Evolutionary conservation across 495 filamentous ascomycete species (phyloP).

Genomic region (Cercophora scortea): DNA sequence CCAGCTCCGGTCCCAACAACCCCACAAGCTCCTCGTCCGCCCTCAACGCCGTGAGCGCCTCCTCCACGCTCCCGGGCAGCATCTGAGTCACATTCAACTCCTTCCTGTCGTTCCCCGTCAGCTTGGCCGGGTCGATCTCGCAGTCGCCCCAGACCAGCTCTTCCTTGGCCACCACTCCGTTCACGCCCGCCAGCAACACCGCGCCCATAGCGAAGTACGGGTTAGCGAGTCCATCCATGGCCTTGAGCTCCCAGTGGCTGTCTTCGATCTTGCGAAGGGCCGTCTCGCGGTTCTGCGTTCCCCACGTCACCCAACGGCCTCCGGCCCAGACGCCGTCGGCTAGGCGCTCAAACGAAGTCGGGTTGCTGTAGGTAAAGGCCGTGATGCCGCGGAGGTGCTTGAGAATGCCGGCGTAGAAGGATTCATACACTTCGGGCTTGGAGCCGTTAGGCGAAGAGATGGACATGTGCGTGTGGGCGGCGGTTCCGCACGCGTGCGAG

Average conservation of each 20-base stretch:
- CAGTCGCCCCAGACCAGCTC: slow-evolving; percentile 51
- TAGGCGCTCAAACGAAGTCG: slow-evolving; percentile 55
- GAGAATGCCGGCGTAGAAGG: slow-evolving; percentile 63
- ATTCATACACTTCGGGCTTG: slow-evolving; percentile 33
- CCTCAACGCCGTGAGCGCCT: slow-evolving; percentile 44
- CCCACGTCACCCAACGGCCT: slow-evolving; percentile 67
- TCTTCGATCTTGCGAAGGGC: slow-evolving; percentile 54
- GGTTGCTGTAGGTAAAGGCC: slow-evolving; percentile 56
- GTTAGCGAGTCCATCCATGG: slow-evolving; percentile 65
- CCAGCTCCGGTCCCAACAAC: slow-evolving; percentile 44
- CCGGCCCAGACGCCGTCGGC: slow-evolving; percentile 64
- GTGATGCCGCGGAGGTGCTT: slow-evolving; percentile 55
- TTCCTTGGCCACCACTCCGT: slow-evolving; percentile 45
- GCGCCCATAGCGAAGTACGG: slow-evolving; percentile 62
- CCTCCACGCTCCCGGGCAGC: slow-evolving; percentile 44
- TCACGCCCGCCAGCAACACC: slow-evolving; percentile 55
- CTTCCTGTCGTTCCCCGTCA: slow-evolving; percentile 41
- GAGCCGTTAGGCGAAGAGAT: slow-evolving; percentile 36
- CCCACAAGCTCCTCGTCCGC: slow-evolving; percentile 34
- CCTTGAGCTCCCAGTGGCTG: slow-evolving; percentile 64
- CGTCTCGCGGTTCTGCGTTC: slow-evolving; percentile 66
- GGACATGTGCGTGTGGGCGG: slow-evolving; percentile 61
- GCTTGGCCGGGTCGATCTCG: slow-evolving; percentile 42
- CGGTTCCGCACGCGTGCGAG: slow-evolving; percentile 50
- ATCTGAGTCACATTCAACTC: slow-evolving; percentile 44